Evolutionary conservation across 768 basidiomycete genomes (phyloP).

Genomic region (Collybia mongolica): DNA sequence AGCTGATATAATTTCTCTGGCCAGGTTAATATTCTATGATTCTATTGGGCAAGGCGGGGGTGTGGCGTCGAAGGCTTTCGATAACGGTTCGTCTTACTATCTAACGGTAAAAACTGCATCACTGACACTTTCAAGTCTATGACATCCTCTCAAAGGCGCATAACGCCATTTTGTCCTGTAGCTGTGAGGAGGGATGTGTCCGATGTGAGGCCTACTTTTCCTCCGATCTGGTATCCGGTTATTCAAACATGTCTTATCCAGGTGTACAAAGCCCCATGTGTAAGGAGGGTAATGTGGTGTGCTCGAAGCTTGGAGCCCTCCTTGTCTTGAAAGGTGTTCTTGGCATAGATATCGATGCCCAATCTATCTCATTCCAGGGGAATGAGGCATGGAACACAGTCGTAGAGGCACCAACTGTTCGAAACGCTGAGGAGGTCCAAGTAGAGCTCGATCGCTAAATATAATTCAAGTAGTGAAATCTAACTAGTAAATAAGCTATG

Average conservation of each 20-base stretch:
- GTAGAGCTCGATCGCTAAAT: conserved; percentile 33
- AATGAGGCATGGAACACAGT: conserved; percentile 46
- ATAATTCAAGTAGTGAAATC: conserved; percentile 7
- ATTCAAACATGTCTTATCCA: conserved; percentile 22
- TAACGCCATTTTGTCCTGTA: conserved; percentile 55
- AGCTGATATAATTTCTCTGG: too few species aligned
- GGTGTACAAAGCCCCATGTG: conserved; percentile 69
- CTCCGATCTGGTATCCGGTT: not conserved
- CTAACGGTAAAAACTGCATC: not conserved
- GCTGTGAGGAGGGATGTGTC: conserved; percentile 68
- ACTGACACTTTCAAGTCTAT: conserved; percentile 36
- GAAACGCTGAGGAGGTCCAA: conserved; percentile 39
- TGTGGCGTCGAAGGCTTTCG: conserved; percentile 76
- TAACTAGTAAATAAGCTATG: conserved; percentile 28
- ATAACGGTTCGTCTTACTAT: conserved; percentile 52
- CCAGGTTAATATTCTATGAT: conserved; percentile 82
- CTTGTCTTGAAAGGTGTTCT: conserved; percentile 65
- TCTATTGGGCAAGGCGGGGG: conserved; percentile 67
- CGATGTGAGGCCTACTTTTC: conserved; percentile 45
- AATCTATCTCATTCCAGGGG: conserved; percentile 32
- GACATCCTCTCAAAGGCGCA: conserved; percentile 61
- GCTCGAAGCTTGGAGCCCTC: conserved; percentile 73
- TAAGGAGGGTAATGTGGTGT: conserved; percentile 69
- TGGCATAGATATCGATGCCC: conserved; percentile 35
- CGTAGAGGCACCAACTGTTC: conserved; percentile 50